Evolutionary conservation across 2,329 filamentous ascomycete species (phyloP), one percentile per base, ranked within the genome.

Genomic region (Fusarium nanum): DNA sequence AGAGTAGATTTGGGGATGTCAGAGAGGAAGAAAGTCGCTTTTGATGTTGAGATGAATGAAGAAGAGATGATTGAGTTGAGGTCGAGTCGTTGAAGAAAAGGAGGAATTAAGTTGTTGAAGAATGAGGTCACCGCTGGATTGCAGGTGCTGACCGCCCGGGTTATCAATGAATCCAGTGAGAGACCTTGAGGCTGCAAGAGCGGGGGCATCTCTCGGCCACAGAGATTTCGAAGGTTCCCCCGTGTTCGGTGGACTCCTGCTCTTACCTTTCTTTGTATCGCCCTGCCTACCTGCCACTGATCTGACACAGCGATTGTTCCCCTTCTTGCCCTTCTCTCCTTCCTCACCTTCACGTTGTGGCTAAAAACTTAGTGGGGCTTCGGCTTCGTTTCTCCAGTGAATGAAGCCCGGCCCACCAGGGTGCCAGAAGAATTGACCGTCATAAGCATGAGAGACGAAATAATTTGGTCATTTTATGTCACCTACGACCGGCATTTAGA

Each of bases 61-160:
- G 57, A 23, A 23, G 14, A 32, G 49, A 8, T 45, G 18, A 37
- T n/a, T 37, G 34, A 37, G 34, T 37, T 0, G 45, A 50, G 27
- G 20, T 12, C 25, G 40, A 30, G 34, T 41, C 18, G 32, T 37
- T 18, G 47, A 44, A 42, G 40, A 45, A 52, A 47, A 41, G 55
- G 27, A 41, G 52, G 34, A 41, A 37, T 58, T 62, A 50, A 49
- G 50, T 65, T 52, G 61, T 61, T 63, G 46, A 71, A 59, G 67
- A 64, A 62, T 55, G 67, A 52, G 53, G 64, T 64, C 71, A 73
- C 70, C 67, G 64, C 64, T 55, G 34, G 37, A 37, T 55, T 45
- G 54, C 34, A 42, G 46, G 58, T 60, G 52, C 62, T 68, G 71
- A 66, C 56, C 47, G 64, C 64, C 49, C 63, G 59, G 69, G 67